These are phyloP conservation scores for Talaromyces rugulosus DNA, from an alignment of 2,329 filamentous ascomycete genomes.

Conservation along the genomic window DNA sequence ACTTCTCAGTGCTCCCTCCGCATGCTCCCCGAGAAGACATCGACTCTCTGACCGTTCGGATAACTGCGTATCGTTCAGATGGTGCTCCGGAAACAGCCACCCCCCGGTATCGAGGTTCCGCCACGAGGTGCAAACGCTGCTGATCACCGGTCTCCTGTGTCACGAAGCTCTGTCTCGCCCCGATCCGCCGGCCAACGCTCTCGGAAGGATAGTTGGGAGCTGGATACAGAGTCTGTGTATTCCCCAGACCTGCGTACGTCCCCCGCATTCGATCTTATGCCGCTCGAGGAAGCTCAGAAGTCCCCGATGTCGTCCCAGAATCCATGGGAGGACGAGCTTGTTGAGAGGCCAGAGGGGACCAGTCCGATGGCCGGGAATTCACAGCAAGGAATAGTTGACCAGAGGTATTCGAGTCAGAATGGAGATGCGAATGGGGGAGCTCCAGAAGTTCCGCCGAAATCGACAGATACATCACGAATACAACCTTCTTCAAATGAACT, in stretches of 20 bases:
- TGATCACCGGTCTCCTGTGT: conserved; percentile 31
- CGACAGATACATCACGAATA: not conserved
- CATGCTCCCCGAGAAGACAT: not conserved
- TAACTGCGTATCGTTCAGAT: conserved; percentile 17
- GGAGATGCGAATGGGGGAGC: not conserved
- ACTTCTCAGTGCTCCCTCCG: not conserved
- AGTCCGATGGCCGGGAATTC: not conserved
- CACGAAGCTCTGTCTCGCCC: conserved; percentile 23
- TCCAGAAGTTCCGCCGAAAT: not conserved
- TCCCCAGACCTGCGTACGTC: conserved; percentile 36
- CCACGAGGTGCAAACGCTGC: conserved; percentile 26
- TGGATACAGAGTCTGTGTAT: conserved; percentile 28
- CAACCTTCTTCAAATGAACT: conserved; percentile 19
- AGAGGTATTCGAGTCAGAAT: not conserved
- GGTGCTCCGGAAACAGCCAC: conserved; percentile 37
- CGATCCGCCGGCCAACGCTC: conserved; percentile 22
- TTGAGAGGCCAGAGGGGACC: conserved; percentile 18
- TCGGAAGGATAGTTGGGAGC: conserved; percentile 21
- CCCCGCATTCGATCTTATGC: conserved; percentile 34
- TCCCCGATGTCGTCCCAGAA: conserved; percentile 29
- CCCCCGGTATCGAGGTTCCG: conserved; percentile 31
- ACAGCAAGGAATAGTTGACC: not conserved
- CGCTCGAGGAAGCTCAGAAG: conserved; percentile 33
- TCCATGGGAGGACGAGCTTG: conserved; percentile 29
- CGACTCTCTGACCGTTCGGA: not conserved